Evolutionary conservation across 2,329 filamentous ascomycete genomes (phyloP), one percentile per base, ranked within the genome.

Genomic region (Verticillium nonalfalfae): DNA sequence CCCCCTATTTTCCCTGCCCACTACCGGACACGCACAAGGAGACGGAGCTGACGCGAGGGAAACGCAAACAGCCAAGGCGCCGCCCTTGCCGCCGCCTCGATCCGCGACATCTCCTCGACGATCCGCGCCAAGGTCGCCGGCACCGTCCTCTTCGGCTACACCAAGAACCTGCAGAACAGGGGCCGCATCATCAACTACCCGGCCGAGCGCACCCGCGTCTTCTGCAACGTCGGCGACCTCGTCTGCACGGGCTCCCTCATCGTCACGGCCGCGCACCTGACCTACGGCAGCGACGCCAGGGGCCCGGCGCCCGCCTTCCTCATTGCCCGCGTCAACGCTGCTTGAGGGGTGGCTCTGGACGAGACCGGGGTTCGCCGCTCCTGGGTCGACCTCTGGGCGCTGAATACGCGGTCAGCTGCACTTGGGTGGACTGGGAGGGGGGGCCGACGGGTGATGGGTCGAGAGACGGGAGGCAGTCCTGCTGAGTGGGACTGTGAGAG

Each of bases 81-180:
- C 7, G 69, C 70, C 10, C 61, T 71, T 15, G 63, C 66, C 1
- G 69, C 70, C 50, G 65, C 66, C 33, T 64, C 69, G 2, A 66
- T 71, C 15, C 65, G 68, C 57, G 55, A 65, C 18, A 63, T 72
- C 9, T 35, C 61, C 31, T 59, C 65, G 13, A 38, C 58, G 1
- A 60, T 62, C 31, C 65, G 66, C 36, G 59, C 60, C 34, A 65
- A 63, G 36, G 64, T 68, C 31, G 50, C 62, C 13, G 69, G 61
- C 33, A 66, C 64, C 15, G 64, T 70, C 31, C 67, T 66, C 2
- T 69, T 65, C 45, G 69, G 69, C 15, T 68, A 70, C 52, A 67
- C 69, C 60, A 74, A 78, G 71, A 78, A 79, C 67, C 63, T 70
- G 57, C 77, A 79, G 66, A 76, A 78, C 64, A 56, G 59, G 2